Percentiles rank a stretch among this genome's conserved stretches.
These are phyloP conservation scores for Hippophae rhamnoides DNA, from an alignment of 306 rosid genomes.

Conservation along the genomic window DNA sequence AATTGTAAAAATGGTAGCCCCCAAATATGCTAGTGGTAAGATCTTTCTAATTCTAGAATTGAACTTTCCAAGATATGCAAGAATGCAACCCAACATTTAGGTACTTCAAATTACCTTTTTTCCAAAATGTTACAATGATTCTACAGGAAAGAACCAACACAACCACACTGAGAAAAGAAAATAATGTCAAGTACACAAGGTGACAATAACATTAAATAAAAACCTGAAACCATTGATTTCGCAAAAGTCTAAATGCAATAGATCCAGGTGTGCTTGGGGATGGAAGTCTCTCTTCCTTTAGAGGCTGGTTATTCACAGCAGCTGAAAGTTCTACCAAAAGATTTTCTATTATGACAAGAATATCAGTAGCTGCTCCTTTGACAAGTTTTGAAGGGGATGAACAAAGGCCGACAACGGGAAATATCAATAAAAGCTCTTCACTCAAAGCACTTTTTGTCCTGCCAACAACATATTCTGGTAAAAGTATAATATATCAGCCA, in stretches of 20 bases:
- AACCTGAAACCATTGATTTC: slow-evolving; percentile 71
- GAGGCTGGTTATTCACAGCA: slow-evolving; percentile 29
- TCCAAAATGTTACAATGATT: background rate
- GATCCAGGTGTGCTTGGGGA: slow-evolving; percentile 59
- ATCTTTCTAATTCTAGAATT: too few relatives aligned
- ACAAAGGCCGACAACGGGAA: slow-evolving; percentile 71
- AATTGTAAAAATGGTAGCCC: too few relatives aligned
- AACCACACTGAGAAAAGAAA: background rate
- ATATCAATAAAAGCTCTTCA: slow-evolving; percentile 71
- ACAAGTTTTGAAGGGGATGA: slow-evolving; percentile 84
- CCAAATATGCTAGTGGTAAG: too few relatives aligned
- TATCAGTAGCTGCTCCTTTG: slow-evolving; percentile 61
- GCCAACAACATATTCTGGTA: slow-evolving; percentile 44
- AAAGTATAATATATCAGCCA: slow-evolving; percentile 7
- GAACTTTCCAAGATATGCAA: too few relatives aligned
- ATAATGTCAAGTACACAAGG: background rate
- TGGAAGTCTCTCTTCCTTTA: slow-evolving; percentile 29
- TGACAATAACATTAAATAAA: background rate
- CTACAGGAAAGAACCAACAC: slow-evolving; percentile 1
- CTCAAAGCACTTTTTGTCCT: slow-evolving; percentile 27
- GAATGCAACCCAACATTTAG: too few relatives aligned
- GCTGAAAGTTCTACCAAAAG: slow-evolving; percentile 34
- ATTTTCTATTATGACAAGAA: slow-evolving; percentile 59
- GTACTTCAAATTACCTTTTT: too few relatives aligned
- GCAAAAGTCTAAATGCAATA: slow-evolving; percentile 50